Evolutionary conservation across 805 yeast species (phyloP).

Genomic region (Candida jianshihensis): DNA sequence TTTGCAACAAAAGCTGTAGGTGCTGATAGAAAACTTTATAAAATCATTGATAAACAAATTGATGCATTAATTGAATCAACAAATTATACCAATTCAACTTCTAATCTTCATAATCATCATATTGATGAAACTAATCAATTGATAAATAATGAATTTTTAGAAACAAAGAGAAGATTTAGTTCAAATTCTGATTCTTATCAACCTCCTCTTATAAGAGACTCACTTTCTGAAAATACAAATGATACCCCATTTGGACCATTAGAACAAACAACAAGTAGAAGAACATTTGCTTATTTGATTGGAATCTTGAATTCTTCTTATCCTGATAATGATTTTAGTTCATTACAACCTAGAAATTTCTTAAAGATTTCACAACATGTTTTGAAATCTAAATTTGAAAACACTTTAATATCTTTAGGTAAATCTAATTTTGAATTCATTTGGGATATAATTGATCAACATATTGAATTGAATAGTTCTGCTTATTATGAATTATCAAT

Average conservation of each 20-base stretch:
- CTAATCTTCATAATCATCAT: background rate
- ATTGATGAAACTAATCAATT: background rate
- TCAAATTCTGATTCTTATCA: slow-evolving; percentile 5
- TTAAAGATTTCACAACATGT: slow-evolving; percentile 41
- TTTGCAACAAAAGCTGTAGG: slow-evolving; percentile 93
- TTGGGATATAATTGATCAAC: slow-evolving; percentile 83
- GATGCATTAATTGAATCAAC: slow-evolving; percentile 36
- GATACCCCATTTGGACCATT: slow-evolving; percentile 85
- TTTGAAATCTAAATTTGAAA: slow-evolving; percentile 64
- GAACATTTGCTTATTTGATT: slow-evolving; percentile 84
- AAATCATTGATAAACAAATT: slow-evolving; percentile 77
- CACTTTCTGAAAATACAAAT: slow-evolving; percentile 17
- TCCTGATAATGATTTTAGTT: slow-evolving; percentile 93
- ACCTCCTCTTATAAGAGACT: background rate
- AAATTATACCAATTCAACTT: background rate
- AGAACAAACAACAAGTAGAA: slow-evolving; percentile 75
- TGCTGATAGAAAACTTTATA: slow-evolving; percentile 81
- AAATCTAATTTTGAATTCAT: slow-evolving; percentile 51
- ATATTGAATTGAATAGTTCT: slow-evolving; percentile 59
- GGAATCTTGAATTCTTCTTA: slow-evolving; percentile 87
- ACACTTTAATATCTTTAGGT: slow-evolving; percentile 63
- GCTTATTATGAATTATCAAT: slow-evolving; percentile 58
- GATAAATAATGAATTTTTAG: slow-evolving; percentile 28
- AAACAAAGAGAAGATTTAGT: slow-evolving; percentile 33
- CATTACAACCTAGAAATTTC: slow-evolving; percentile 75